Percentiles rank a stretch among this genome's conserved stretches.
phyloP scores from a whole-genome alignment of 2,329 filamentous ascomycete species.

The Aureobasidium zeae region DNA sequence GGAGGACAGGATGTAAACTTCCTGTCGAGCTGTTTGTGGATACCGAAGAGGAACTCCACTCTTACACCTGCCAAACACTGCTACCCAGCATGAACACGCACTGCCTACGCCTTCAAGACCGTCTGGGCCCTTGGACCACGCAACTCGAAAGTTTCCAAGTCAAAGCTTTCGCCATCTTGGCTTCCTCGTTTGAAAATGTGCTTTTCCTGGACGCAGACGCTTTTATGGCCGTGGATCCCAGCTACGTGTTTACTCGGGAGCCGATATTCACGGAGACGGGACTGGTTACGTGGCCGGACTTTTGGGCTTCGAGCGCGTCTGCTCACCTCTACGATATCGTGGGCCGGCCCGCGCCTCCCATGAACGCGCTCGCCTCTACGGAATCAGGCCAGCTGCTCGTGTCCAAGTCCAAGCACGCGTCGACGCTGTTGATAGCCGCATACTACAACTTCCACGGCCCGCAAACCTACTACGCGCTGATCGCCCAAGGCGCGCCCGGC shows the following conservation, averaged over 20 bases:
- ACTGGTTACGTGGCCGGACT: conserved; percentile 42
- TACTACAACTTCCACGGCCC: conserved; percentile 45
- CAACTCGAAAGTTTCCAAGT: conserved; percentile 34
- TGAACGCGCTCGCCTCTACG: conserved; percentile 24
- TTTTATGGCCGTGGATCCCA: conserved; percentile 36
- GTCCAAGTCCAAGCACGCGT: conserved; percentile 34
- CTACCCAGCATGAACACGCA: conserved; percentile 35
- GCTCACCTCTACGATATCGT: conserved; percentile 34
- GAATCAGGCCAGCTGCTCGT: conserved; percentile 40
- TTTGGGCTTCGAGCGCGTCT: conserved; percentile 35
- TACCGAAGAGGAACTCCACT: conserved; percentile 34
- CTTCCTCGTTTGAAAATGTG: conserved; percentile 42
- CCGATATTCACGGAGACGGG: conserved; percentile 35
- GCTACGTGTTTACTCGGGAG: conserved; percentile 31
- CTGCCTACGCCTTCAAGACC: conserved; percentile 38
- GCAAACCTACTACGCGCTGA: conserved; percentile 36
- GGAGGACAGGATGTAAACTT: conserved; percentile 34
- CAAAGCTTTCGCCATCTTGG: conserved; percentile 41
- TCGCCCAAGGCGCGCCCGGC: conserved; percentile 40
- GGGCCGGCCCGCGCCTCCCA: conserved; percentile 24
- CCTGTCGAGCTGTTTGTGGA: conserved; percentile 41
- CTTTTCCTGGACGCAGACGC: conserved; percentile 43
- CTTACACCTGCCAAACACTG: conserved; percentile 35
- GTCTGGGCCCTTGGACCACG: conserved; percentile 24
- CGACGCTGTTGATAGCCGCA: conserved; percentile 37